Percentiles rank a stretch among this genome's conserved stretches.
Conservation (phyloP, 805 yeast species). For the Ogataea degrootiae region DNA sequence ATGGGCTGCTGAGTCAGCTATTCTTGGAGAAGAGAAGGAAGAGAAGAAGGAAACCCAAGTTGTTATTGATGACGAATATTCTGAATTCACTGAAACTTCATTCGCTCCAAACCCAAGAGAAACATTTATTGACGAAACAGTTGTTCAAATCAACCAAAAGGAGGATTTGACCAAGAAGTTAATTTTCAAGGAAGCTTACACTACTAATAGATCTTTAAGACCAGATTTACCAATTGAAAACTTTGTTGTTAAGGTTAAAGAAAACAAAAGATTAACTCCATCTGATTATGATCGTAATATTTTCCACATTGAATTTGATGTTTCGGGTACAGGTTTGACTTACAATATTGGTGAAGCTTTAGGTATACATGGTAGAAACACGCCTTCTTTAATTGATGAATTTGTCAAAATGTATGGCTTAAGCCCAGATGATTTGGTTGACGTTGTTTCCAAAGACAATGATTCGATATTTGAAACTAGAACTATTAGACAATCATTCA, state of each 20-base stretch:
- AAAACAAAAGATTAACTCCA: constrained; percentile 90
- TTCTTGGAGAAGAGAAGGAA: constrained; percentile 11
- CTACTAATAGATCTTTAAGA: constrained; percentile 54
- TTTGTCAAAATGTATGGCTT: constrained; percentile 72
- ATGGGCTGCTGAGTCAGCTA: constrained; percentile 21
- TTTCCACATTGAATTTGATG: constrained; percentile 93
- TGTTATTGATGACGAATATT: constrained; percentile 35
- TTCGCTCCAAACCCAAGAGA: constrained; percentile 61
- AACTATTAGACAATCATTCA: constrained; percentile 76
- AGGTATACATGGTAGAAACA: constrained; percentile 90
- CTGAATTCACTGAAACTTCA: constrained; percentile 58
- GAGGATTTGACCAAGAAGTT: constrained; percentile 61
- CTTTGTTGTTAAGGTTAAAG: constrained; percentile 84
- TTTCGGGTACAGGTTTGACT: constrained; percentile 82
- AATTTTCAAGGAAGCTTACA: constrained; percentile 78
- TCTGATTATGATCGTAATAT: constrained; percentile 85
- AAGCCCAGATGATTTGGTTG: constrained; percentile 61
- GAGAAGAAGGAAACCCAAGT: constrained; percentile 6
- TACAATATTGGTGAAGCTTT: constrained; percentile 96
- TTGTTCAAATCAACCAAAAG: constrained; percentile 31
- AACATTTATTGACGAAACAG: constrained; percentile 37
- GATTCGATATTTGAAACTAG: constrained; percentile 57
- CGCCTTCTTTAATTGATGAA: constrained; percentile 53
- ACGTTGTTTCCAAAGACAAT: constrained; percentile 66
- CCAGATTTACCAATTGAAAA: constrained; percentile 87